phyloP scores from a whole-genome alignment of 2,329 filamentous ascomycete genomes.

The Paecilomyces sp. region DNA sequence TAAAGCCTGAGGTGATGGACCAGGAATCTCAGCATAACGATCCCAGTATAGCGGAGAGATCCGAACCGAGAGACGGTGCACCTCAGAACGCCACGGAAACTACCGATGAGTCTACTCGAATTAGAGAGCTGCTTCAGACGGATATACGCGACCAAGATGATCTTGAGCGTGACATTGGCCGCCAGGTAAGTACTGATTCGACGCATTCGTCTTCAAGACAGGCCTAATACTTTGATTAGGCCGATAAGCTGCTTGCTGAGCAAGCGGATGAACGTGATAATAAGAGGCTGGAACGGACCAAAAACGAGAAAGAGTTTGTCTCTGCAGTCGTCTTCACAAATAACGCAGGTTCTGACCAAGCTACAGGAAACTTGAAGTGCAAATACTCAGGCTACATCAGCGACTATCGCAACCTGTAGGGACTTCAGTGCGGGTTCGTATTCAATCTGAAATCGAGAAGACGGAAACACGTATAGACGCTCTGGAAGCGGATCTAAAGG shows the following conservation, averaged over 20 bases:
- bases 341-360: not conserved
- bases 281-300: constrained; percentile 54
- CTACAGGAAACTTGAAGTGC: constrained; percentile 55
- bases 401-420: constrained; percentile 51
- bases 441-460: constrained; percentile 53
- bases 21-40: not conserved
- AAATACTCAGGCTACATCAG: constrained; percentile 54
- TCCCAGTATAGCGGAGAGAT: not conserved
- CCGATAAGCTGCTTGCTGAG: constrained; percentile 53
- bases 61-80: not conserved
- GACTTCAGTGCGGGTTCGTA: constrained; percentile 40
- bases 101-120: constrained; percentile 52
- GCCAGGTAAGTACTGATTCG: constrained; percentile 35
- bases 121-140: constrained; percentile 54
- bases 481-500: constrained; percentile 64
- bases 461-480: constrained; percentile 58
- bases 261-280: constrained; percentile 59
- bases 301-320: constrained; percentile 39
- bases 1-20: not conserved
- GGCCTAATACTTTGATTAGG: constrained; percentile 25
- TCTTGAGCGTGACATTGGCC: constrained; percentile 75
- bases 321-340: not conserved
- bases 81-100: not conserved
- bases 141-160: constrained; percentile 81
- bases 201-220: not conserved